phyloP scores from a whole-genome alignment of 352 stramenopile species.

The Phytophthora podocarpi region DNA sequence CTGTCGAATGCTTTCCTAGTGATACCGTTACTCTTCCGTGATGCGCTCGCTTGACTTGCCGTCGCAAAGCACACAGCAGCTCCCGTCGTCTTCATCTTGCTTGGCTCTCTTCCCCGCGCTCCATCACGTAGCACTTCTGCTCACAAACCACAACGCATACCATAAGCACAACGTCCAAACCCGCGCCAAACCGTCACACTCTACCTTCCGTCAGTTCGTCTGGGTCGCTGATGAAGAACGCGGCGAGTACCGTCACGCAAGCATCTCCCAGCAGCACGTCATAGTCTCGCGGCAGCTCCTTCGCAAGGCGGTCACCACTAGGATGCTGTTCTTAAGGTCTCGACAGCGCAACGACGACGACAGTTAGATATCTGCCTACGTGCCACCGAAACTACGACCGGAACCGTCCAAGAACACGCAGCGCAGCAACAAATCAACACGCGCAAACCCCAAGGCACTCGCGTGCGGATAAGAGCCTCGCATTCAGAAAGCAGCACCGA shows the following conservation, averaged over 20 bases:
- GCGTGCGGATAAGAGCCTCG: slow-evolving; percentile 22
- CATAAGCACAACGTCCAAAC: not conserved
- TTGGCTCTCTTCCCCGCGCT: too few species aligned
- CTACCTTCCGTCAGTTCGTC: slow-evolving; percentile 43
- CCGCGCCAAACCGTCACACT: not conserved
- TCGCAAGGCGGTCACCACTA: not conserved
- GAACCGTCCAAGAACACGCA: slow-evolving; percentile 33
- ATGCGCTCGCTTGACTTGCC: not conserved
- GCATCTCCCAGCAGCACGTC: slow-evolving; percentile 3
- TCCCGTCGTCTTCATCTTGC: too few species aligned
- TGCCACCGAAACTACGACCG: slow-evolving; percentile 10
- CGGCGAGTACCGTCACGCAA: slow-evolving; percentile 3
- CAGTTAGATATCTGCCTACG: slow-evolving; percentile 9
- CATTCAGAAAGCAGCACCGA: slow-evolving; percentile 24
- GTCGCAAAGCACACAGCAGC: not conserved
- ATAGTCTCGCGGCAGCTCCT: not conserved
- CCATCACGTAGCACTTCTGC: too few species aligned
- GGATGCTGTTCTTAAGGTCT: not conserved
- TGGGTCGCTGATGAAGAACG: too few species aligned
- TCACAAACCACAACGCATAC: too few species aligned
- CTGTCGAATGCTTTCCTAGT: not conserved
- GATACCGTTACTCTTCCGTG: too few species aligned
- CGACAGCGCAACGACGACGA: slow-evolving; percentile 11
- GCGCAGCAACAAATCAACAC: slow-evolving; percentile 27
- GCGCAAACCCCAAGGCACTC: slow-evolving; percentile 12